Evolutionary conservation across 371 early-diverging fungal species (phyloP).

Genomic region (Mucor plumbeus): DNA sequence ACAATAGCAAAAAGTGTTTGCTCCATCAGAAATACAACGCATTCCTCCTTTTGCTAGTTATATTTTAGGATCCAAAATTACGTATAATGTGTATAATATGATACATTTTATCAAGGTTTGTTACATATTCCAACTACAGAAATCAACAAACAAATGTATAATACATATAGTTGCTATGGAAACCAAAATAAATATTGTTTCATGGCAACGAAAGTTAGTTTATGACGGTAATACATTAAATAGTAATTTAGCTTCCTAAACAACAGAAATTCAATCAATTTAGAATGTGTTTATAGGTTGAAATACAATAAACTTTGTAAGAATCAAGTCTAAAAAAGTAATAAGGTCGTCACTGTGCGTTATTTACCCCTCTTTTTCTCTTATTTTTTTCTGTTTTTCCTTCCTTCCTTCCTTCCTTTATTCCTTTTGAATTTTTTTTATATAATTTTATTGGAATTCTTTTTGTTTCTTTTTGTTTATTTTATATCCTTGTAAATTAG

Average conservation of each 20-base stretch:
- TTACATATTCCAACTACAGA: background rate
- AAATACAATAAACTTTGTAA: background rate
- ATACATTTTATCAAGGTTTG: background rate
- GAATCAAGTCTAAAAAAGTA: background rate
- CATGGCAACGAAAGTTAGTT: background rate
- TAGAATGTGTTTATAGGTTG: conserved; percentile 1
- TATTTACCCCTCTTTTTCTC: conserved; percentile 7
- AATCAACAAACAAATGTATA: conserved; percentile 1
- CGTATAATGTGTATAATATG: background rate
- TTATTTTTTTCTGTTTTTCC: conserved; percentile 4
- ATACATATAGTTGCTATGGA: background rate
- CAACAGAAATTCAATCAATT: conserved; percentile 2
- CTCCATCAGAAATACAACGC: background rate
- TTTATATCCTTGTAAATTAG: conserved; percentile 2
- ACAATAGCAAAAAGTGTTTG: background rate
- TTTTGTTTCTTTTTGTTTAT: conserved; percentile 3
- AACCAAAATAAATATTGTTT: background rate
- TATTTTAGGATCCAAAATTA: no score
- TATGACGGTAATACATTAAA: background rate
- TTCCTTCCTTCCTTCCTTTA: background rate
- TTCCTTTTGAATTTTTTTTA: background rate
- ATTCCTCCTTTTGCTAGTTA: background rate
- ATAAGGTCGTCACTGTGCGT: conserved; percentile 22
- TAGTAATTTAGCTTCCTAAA: background rate
- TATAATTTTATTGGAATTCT: conserved; percentile 7